Evolutionary conservation across 1,139 yeast species (phyloP), one percentile per base, ranked within the genome.

Genomic region (Debaryomycetaceae sp.): DNA sequence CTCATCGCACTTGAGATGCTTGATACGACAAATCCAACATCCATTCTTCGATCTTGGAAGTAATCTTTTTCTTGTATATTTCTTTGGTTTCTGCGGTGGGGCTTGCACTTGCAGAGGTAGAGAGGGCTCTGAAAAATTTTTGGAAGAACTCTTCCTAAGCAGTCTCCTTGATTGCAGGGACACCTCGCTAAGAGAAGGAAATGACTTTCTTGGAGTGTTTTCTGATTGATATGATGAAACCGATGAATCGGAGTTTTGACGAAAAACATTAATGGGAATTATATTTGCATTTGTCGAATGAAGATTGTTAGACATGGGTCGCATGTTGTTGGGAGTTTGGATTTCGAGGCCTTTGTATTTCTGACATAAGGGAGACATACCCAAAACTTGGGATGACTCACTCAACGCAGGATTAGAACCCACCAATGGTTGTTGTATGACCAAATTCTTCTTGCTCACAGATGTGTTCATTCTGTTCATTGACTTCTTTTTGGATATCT

Each of bases 21-120:
- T 75, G 45, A 75, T 70, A 43, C 80, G 63, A 52, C 81, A 76
- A 42, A 72, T 70, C 77, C 76, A 76, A 53, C 81, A 76, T 0
- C 80, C 81, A 36, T 60, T 67, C 45, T 68, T 70, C 6, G 77
- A 68, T 41, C 79, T 56, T 3, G 76, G 77, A 46, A 72, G 62
- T 34, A 70, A 56, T 45, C 76, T 63, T 52, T 74, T 63, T 42
- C 78, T 59, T 14, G 76, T 73, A 49, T 70, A 62, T 49, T 72
- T 72, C 49, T 68, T 70, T 14, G 64, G 62, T 42, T 53, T 55
- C 13, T 27, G 31, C 11, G 31, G 31, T 27, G 31, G 31, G 11
- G 31, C 11, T 27, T 27, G 31, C 31, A 27, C 31, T 27, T 27
- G 31, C 31, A 27, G 31, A 7, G 31, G 31, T 27, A 27, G 11